Conservation (phyloP, 1,284 basidiomycete genomes). For the Ganoderma boninense region DNA sequence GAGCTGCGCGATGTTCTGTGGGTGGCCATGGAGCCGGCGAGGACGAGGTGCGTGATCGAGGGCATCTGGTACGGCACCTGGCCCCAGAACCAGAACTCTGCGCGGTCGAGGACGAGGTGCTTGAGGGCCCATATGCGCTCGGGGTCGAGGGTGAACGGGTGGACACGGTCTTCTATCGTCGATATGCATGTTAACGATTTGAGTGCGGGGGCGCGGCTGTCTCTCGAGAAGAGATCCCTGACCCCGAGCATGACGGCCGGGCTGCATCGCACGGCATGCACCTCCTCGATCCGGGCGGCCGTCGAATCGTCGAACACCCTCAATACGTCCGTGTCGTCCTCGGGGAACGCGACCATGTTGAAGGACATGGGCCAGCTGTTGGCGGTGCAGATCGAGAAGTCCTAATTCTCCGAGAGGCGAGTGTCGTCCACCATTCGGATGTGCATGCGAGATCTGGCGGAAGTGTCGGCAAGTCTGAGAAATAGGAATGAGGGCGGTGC, state of each 20-base stretch:
- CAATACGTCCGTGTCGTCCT: neutral
- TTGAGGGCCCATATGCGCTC: neutral
- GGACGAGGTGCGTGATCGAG: conserved; percentile 9
- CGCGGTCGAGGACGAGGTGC: conserved; percentile 6
- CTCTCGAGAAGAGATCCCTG: neutral
- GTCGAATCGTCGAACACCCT: conserved; percentile 2
- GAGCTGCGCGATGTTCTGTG: conserved; percentile 4
- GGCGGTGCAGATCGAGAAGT: neutral
- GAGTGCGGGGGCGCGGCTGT: neutral
- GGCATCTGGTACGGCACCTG: neutral
- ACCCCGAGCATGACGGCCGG: neutral
- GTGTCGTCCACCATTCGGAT: conserved; percentile 11
- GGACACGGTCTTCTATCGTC: neutral
- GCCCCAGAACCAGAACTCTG: neutral
- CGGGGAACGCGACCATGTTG: neutral
- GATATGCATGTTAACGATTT: conserved; percentile 12
- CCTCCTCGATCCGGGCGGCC: conserved; percentile 2
- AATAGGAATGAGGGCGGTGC: conserved; percentile 7
- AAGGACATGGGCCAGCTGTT: neutral
- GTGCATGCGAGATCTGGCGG: conserved; percentile 8
- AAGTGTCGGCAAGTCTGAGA: conserved; percentile 17
- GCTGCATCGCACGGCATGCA: conserved; percentile 7
- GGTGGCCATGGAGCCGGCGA: neutral
- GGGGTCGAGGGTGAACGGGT: neutral
- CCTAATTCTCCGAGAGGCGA: neutral